Conservation (phyloP, 768 basidiomycete genomes). For the Termitomyces sp. region DNA sequence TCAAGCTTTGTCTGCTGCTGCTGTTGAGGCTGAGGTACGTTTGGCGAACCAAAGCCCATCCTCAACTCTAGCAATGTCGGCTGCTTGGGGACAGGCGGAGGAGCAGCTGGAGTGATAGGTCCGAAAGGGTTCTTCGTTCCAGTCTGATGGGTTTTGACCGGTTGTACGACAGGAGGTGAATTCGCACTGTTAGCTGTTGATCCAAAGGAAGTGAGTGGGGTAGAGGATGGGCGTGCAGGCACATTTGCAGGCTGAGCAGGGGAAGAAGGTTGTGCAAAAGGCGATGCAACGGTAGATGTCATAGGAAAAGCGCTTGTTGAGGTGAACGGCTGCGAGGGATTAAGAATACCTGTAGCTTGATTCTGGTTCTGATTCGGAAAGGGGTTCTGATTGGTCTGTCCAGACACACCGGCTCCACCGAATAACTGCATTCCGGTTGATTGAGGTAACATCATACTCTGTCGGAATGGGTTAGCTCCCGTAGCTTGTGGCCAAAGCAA, state of each 20-base stretch:
- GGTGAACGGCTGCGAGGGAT: slow-evolving; percentile 7
- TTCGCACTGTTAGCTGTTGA: slow-evolving; percentile 20
- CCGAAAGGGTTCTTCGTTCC: slow-evolving; percentile 97
- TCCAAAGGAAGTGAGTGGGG: slow-evolving; percentile 49
- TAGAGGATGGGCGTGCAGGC: slow-evolving; percentile 64
- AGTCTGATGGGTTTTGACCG: slow-evolving; percentile 83
- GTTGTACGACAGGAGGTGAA: slow-evolving; percentile 46
- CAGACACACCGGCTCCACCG: slow-evolving; percentile 19
- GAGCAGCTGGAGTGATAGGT: slow-evolving; percentile 47
- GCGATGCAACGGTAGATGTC: slow-evolving; percentile 16
- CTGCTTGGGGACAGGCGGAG: slow-evolving; percentile 64
- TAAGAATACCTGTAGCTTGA: slow-evolving; percentile 8
- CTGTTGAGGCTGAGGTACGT: slow-evolving; percentile 17
- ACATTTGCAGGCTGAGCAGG: slow-evolving; percentile 19
- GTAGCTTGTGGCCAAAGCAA: slow-evolving; percentile 55
- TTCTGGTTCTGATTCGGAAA: slow-evolving; percentile 14
- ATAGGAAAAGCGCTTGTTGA: slow-evolving; percentile 15
- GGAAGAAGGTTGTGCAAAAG: slow-evolving; percentile 18
- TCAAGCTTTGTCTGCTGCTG: slow-evolving; percentile 14
- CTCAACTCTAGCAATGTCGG: slow-evolving; percentile 82
- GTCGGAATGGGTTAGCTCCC: slow-evolving; percentile 79
- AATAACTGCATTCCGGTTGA: slow-evolving; percentile 52
- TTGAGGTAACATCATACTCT: slow-evolving; percentile 66
- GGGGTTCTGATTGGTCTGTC: slow-evolving; percentile 12
- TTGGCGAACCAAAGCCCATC: slow-evolving; percentile 32